Conservation (phyloP, 768 basidiomycete species). For the Guyanaporus albipodus region DNA sequence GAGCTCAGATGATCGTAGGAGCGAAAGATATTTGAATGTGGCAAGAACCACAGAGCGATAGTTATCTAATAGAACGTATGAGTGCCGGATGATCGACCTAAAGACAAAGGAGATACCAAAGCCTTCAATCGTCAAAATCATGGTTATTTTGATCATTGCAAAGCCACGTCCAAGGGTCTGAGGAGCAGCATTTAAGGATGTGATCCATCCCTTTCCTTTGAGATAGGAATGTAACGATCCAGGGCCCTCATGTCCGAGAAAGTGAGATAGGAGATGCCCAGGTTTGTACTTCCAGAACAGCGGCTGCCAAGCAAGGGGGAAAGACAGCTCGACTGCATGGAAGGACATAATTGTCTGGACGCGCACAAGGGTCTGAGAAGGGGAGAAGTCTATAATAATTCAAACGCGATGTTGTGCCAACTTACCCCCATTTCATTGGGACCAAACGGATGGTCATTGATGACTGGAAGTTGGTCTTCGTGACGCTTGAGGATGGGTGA, state of each 20-base stretch:
- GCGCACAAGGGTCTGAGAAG: conserved; percentile 66
- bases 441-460: conserved; percentile 74
- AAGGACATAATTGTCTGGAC: conserved; percentile 89
- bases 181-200: conserved; percentile 62
- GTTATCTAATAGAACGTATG: conserved; percentile 43
- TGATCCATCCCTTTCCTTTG: conserved; percentile 86
- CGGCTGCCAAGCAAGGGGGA: conserved; percentile 71
- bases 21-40: conserved; percentile 74
- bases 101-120: conserved; percentile 53
- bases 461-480: conserved; percentile 54
- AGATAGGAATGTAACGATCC: conserved; percentile 90
- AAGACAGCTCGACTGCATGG: conserved; percentile 78
- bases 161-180: conserved; percentile 78
- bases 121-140: conserved; percentile 79
- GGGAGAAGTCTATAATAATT: conserved; percentile 7
- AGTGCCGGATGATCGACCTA: not conserved
- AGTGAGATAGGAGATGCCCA: conserved; percentile 67
- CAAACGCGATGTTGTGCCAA: conserved; percentile 15
- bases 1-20: conserved; percentile 59
- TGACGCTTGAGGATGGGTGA: conserved; percentile 67
- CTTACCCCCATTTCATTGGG: conserved; percentile 66
- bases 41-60: conserved; percentile 67
- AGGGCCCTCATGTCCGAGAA: conserved; percentile 89
- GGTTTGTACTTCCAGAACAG: conserved; percentile 78
- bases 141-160: conserved; percentile 82